Evolutionary conservation across 768 basidiomycete species (phyloP), one percentile per base, ranked within the genome.

Genomic region (Xerocomellus intermedius): DNA sequence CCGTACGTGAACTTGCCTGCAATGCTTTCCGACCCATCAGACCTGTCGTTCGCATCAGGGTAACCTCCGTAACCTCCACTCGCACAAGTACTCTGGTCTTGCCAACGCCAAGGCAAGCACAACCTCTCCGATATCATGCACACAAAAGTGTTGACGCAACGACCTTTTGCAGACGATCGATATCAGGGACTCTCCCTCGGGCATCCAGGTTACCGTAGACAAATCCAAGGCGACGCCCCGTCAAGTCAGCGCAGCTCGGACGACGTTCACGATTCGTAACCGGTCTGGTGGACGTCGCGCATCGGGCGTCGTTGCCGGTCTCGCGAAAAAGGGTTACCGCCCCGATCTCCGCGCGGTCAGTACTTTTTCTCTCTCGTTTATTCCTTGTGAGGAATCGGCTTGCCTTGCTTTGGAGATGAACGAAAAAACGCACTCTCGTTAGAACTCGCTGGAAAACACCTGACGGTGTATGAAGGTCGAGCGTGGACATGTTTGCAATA

Each of bases 401-500:
- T 12, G 10, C 14, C 7, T 51, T 35, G 36, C 9, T 28, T 47
- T 22, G 59, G 53, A 44, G 35, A 45, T n/a, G 41, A 35, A 47
- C 41, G 30, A 38, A 60, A 38, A 60, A 66, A 77, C 74, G 89
- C 90, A 91, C 76, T 86, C 85, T 82, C 85, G 86, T 86, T 93
- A 93, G 90, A 93, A 90, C 90, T 90, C 87, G 79, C 89, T 82
- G 86, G 86, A 89, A 67, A 71, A 63, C 72, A 72, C 80, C 75
- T 43, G 67, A 72, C 73, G 78, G 79, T 75, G 74, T 71, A 86
- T 86, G 88, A 91, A 87, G 79, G 89, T 75, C 81, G 89, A 88
- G 90, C 82, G 90, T 93, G 89, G 90, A 93, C 86, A 89, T 75
- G 89, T 88, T 82, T 93, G 90, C 90, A 85, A 93, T 73, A 93